Percentiles rank a stretch among this genome's conserved stretches.
These are phyloP conservation scores for Cercospora sesami DNA, from an alignment of 2,329 filamentous ascomycete species.

Conservation along the genomic window DNA sequence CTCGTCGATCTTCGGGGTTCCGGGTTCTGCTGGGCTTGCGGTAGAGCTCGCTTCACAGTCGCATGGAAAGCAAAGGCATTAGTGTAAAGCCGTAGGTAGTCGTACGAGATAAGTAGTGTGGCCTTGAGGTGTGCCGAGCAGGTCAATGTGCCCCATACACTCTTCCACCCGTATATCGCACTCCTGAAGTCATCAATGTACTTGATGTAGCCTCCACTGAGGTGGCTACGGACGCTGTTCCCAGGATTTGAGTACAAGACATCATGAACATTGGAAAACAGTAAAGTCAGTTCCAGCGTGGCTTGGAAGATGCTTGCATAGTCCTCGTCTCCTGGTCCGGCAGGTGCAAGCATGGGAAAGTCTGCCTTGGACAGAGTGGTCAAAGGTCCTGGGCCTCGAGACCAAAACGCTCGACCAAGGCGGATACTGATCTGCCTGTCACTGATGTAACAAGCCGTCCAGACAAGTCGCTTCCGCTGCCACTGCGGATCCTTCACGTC, in stretches of 20 bases:
- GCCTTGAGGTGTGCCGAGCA: slow-evolving; percentile 68
- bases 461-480: slow-evolving; percentile 65
- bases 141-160: slow-evolving; percentile 65
- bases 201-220: slow-evolving; percentile 71
- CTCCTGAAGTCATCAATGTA: slow-evolving; percentile 73
- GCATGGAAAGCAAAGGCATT: slow-evolving; percentile 76
- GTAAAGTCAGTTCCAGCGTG: slow-evolving; percentile 67
- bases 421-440: slow-evolving; percentile 69
- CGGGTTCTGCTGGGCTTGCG: slow-evolving; percentile 33
- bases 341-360: slow-evolving; percentile 65
- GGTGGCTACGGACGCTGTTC: slow-evolving; percentile 67
- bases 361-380: slow-evolving; percentile 65
- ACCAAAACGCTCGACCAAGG: slow-evolving; percentile 73
- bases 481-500: slow-evolving; percentile 60
- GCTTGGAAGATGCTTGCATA: slow-evolving; percentile 70
- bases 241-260: slow-evolving; percentile 71
- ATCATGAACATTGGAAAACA: slow-evolving; percentile 73
- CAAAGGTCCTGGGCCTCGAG: slow-evolving; percentile 66
- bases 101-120: slow-evolving; percentile 68
- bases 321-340: slow-evolving; percentile 62
- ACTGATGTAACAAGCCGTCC: slow-evolving; percentile 68
- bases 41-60: slow-evolving; percentile 54
- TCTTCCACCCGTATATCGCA: slow-evolving; percentile 69
- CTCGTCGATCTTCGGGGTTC: slow-evolving; percentile 26
- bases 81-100: slow-evolving; percentile 71